Base-by-base conservation (phyloP, 2,329 filamentous ascomycete species). In the Zymoseptoria crescenta region DNA sequence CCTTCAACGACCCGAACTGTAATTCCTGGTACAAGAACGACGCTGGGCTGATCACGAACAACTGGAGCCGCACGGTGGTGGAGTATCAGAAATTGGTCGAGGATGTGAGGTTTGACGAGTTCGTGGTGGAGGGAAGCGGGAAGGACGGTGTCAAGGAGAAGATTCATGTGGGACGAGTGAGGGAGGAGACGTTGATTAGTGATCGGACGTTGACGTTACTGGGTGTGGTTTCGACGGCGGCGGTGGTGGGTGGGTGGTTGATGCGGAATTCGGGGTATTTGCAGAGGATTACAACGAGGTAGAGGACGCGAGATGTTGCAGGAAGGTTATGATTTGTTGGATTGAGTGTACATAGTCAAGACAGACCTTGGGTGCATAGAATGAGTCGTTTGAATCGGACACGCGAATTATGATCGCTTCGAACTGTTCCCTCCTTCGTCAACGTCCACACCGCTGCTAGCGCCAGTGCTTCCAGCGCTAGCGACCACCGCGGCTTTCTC, bases 1-100 rank as follows among this genome's bases (percentile, higher is more conserved):
- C 73, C 7, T 84, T 84, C 64, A 80, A 80, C 3, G 80, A 83
- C 61, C 77, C 79, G 0, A 78, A 76, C 24, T 84, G 82, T 63
- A 74, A 74, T 19, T 77, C 73, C 52, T 84, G 82, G 81, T 84
- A 84, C 66, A 84, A 83, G 72, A 80, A 76, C 21, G 74, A 75
- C 0, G 75, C 78, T 0, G 81, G 81, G 0, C 62, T 75, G 48
- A 82, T 84, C 62, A 83, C 80, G 4, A 83, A 84, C 60, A 84
- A 84, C 64, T 84, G 81, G 76, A 70, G 62, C 9, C 58, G 79
- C 0, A 82, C 77, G 0, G 83, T 81, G 5, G 66, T 84, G 0
- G 76, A 81, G 52, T 85, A 85, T 66, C 82, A 85, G 70, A 73
- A 79, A 54, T 62, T 73, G 61, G 61, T 79, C 55, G 66, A 70